Base-by-base conservation (phyloP, 306 rosid genomes). In the Prunus davidiana region DNA sequence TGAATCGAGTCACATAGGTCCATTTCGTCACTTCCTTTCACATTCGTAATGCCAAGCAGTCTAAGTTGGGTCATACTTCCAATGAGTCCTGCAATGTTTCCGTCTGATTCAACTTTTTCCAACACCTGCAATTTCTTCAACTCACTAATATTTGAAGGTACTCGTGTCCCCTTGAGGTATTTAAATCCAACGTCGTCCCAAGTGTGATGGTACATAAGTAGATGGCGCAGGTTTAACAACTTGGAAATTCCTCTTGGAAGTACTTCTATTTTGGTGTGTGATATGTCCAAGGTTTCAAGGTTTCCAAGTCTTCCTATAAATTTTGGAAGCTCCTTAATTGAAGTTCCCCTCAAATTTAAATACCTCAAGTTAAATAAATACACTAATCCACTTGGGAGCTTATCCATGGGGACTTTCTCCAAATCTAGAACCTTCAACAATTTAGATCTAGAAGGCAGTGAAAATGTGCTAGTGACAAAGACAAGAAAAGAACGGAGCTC, bases 231-330 rank as follows among this genome's bases (percentile, higher is more conserved):
- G 38, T 57, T 56, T 3, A 16, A 8, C 69, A 77, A 58, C 47
- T 60, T 69, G 28, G 69, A 8, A 54, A 68, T n/a, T 16, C 47
- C 70, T 49, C 38, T 43, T 3, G 78, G 78, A 63, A 74, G 78
- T 25, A 18, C 20, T 24, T 7, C 50, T 13, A 77, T 70, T 20
- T 55, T 3, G 28, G 51, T 68, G 13, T 41, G 4, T 14, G 28
- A 27, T 12, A 77, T 20, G 76, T 78, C 51, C 57, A 80, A 38
- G 41, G 75, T 80, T 50, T 60, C 71, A 20, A 80, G 74, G 46
- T 80, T 75, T 18, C 25, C 18, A 30, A 80, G 71, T 16, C 43
- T 47, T 46, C 83, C 76, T 12, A 80, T 80, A 25, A 75, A 74
- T 20, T 74, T 61, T 10, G 79, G 83, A 22, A 80, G 79, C 50